Conservation (phyloP, 78 protist species). For the Tieghemostelium lacteum region DNA sequence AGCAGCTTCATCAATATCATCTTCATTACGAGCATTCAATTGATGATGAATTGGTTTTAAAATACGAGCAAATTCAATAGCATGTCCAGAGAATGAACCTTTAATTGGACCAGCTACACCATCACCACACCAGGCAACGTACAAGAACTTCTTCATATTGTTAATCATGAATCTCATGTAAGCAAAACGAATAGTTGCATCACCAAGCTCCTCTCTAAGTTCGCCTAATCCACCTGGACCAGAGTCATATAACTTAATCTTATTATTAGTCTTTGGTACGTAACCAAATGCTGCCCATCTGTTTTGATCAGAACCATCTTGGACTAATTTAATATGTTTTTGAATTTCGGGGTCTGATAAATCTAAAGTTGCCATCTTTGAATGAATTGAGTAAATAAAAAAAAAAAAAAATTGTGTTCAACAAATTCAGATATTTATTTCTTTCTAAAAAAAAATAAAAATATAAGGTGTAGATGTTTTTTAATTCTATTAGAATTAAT, state of each 20-base stretch:
- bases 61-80: constrained; percentile 11
- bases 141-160: constrained; percentile 68
- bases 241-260: constrained; percentile 53
- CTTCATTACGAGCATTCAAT: constrained; percentile 79
- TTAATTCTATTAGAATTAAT: too few relatives aligned
- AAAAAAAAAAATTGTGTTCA: not conserved
- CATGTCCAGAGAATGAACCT: constrained; percentile 63
- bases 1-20: constrained; percentile 71
- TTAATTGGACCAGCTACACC: constrained; percentile 81
- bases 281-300: constrained; percentile 62
- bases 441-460: not conserved
- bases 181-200: constrained; percentile 66
- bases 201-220: constrained; percentile 72
- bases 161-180: constrained; percentile 60
- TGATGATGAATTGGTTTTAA: constrained; percentile 78
- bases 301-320: constrained; percentile 23
- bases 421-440: not conserved
- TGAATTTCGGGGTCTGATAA: constrained; percentile 36
- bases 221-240: constrained; percentile 73
- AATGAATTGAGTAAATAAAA: too few relatives aligned
- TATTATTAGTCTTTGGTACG: constrained; percentile 73
- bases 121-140: constrained; percentile 83
- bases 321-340: constrained; percentile 44
- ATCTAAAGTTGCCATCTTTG: constrained; percentile 48
- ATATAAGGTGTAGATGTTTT: too few relatives aligned